These are phyloP conservation scores for cucumber (Cucumis sativus) DNA, from an alignment of 306 rosid species.

Conservation along the genomic window DNA sequence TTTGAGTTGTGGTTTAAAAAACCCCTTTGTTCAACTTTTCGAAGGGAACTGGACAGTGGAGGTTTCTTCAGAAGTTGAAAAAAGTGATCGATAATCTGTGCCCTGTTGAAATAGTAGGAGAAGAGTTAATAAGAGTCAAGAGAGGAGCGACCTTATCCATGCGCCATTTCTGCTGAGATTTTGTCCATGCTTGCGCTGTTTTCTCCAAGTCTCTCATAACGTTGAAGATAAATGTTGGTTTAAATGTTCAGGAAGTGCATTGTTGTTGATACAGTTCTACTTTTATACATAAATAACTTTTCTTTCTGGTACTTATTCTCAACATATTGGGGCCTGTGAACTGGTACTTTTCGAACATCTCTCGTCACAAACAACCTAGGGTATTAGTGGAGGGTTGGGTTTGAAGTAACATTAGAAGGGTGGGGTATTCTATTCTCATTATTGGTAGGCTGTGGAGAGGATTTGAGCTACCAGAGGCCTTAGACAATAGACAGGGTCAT, in stretches of 20 bases:
- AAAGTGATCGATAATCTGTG: neutral
- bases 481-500: too few relatives aligned
- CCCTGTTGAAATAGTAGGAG: neutral
- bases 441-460: neutral
- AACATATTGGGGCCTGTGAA: neutral
- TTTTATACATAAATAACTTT: too few relatives aligned
- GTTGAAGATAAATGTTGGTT: neutral
- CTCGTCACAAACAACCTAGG: too few relatives aligned
- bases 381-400: neutral
- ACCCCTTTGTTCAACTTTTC: neutral
- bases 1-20: neutral
- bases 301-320: neutral
- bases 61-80: neutral
- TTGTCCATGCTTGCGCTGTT: neutral
- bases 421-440: neutral
- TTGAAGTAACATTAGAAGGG: neutral
- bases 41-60: too few relatives aligned
- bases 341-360: too few relatives aligned
- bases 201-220: neutral
- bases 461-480: neutral
- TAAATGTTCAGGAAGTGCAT: neutral
- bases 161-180: neutral
- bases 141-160: neutral
- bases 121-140: neutral
- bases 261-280: neutral